Evolutionary conservation across 2,329 filamentous ascomycete species (phyloP), one percentile per base, ranked within the genome.

Genomic region (Magnaporthiopsis rhizophila): DNA sequence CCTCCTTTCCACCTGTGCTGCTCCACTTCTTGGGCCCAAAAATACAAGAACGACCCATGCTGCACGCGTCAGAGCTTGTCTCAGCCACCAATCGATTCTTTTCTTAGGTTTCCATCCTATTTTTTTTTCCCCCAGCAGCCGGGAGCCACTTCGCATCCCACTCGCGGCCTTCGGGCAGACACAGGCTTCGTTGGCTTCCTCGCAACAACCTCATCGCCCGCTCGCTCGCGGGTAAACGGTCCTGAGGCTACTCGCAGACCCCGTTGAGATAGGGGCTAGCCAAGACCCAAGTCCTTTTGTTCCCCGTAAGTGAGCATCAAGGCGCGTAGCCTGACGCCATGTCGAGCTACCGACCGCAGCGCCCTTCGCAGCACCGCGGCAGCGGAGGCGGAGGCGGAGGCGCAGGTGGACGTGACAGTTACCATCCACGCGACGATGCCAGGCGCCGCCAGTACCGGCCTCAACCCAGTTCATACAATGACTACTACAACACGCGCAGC

Each of bases 381-480:
- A 12, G 36, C 36, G 45, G 45, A 53, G 45, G 45, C 45, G 45
- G 12, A 38, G 36, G 36, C 36, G 45, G 45, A 53, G 45, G 45
- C 45, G 45, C 9, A 38, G 36, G 36, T 12, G 45, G 8, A n/a
- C 18, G 45, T 24, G 45, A 53, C 45, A 53, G n/a, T 21, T 53
- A 53, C 45, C 45, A 24, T 11, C 45, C 18, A 21, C 45, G 45
- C 9, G 21, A 11, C 12, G 21, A 30, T 3, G 26, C 28, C 30
- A 34, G 18, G 50, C 65, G n/a, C 56, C 63, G 61, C 61, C 62
- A 3, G 65, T 59, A 34, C n/a, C 50, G 63, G 61, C 58, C 53
- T 53, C 50, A 32, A 6, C 32, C 61, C 30, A 32, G 26, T 8
- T 63, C 62, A 11, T 58, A 63, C 50, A 28, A 45, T 34, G 62